These are phyloP conservation scores for Pouteria campechiana DNA, from an alignment of 179 eudicot species.

Conservation along the genomic window DNA sequence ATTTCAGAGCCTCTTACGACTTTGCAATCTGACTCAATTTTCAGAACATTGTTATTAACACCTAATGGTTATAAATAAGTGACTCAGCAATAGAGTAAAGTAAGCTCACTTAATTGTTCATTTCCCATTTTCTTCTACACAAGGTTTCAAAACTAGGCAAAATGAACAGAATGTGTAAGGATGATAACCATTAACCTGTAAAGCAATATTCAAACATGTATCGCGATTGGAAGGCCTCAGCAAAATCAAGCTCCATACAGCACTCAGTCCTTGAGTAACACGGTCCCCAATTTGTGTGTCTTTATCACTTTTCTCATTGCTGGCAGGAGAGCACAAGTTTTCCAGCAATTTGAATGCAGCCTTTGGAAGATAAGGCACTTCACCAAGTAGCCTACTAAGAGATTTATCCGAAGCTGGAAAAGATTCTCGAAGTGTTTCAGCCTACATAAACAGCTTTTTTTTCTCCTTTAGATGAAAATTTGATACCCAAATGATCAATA, in stretches of 20 bases:
- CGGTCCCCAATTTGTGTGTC: conserved; percentile 75
- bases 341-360: conserved; percentile 61
- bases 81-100: too few species aligned
- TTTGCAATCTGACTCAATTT: too few species aligned
- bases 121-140: too few species aligned
- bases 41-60: too few species aligned
- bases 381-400: conserved; percentile 64
- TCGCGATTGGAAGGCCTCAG: conserved; percentile 74
- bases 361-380: conserved; percentile 82
- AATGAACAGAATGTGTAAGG: conserved; percentile 3
- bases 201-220: conserved; percentile 63
- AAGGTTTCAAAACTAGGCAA: too few species aligned
- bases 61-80: too few species aligned
- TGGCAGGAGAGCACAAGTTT: conserved; percentile 65
- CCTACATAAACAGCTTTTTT: conserved; percentile 44
- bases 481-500: not conserved
- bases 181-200: conserved; percentile 76
- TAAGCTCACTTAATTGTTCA: too few species aligned
- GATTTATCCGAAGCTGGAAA: conserved; percentile 94
- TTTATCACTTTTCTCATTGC: conserved; percentile 49
- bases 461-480: too few species aligned
- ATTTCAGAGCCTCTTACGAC: too few species aligned
- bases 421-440: conserved; percentile 80
- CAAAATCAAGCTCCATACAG: conserved; percentile 81
- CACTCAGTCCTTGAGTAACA: conserved; percentile 92